Evolutionary conservation across 257 asterid species (phyloP), one percentile per base, ranked within the genome.

Genomic region (Oldenlandia corymbosa): DNA sequence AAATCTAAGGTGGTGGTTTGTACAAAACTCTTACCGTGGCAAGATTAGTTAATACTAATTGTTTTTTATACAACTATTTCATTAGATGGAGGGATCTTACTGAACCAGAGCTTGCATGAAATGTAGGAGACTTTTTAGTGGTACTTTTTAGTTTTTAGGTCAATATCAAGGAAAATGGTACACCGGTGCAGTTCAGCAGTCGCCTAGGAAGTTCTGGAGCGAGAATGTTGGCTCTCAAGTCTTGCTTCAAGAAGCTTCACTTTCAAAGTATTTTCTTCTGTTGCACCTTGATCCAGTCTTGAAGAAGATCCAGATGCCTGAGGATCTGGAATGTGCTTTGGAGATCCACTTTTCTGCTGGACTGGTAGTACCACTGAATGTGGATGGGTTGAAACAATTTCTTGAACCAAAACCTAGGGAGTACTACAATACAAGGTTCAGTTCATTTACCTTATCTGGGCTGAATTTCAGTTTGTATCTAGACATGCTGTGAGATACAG

Each of bases 201-300:
- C n/a, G n/a, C n/a, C n/a, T n/a, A n/a, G n/a, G 80, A 58, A 51
- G 69, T 57, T 51, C 82, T 76, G 39, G 73, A 42, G 26, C 77
- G 84, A 62, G 78, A 67, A 47, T 72, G 83, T 71, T 70, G 85
- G 53, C 76, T 72, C 64, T 77, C 87, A 5, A 80, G 52, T 77
- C 98, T 82, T 18, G 98, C 96, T 75, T 91, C 96, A 21, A 87
- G 85, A 76, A 91, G 79, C 86, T 80, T 86, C 13, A 88, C 95
- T 84, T 79, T 80, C 80, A 92, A 72, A 45, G 95, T 86, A 64
- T 80, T 80, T 1, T 83, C 84, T 66, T 74, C 84, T 20, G 73
- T 81, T 24, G 72, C 26, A 28, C 76, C 81, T 46, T 36, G 76
- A 5, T 67, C 71, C 79, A 75, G 28, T 68, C 73, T 73, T 7